Evolutionary conservation across 2,329 filamentous ascomycete genomes (phyloP).

Genomic region (Talaromyces amestolkiae): DNA sequence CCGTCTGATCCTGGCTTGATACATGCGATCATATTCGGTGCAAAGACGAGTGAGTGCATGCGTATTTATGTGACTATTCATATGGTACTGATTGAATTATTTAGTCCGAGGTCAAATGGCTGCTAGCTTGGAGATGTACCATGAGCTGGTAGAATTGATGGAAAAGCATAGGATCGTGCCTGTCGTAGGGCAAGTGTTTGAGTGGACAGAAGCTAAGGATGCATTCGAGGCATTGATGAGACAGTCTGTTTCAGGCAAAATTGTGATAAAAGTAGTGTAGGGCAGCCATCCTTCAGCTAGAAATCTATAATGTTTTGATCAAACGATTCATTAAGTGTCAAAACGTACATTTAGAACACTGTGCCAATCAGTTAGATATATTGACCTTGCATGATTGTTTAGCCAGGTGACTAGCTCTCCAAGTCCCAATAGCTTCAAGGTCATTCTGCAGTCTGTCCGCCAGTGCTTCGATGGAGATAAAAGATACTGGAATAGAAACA

Average conservation of each 20-base stretch:
- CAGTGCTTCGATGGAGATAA: no score
- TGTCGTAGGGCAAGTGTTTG: not conserved
- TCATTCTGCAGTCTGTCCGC: no score
- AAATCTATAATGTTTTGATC: not conserved
- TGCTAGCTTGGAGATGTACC: conserved; percentile 1
- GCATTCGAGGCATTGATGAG: not conserved
- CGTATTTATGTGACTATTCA: not conserved
- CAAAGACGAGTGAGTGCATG: not conserved
- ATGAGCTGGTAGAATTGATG: not conserved
- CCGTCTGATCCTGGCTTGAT: conserved; percentile 1
- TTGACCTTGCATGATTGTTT: no score
- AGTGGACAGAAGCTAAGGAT: not conserved
- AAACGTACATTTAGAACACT: no score
- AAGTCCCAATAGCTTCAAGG: no score
- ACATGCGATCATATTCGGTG: not conserved
- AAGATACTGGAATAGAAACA: not conserved
- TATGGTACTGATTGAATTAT: not conserved
- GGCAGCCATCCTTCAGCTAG: not conserved
- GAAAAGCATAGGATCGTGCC: not conserved
- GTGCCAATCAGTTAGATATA: no score
- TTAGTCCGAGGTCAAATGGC: not conserved
- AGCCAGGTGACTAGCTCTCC: no score
- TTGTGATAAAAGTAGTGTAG: not conserved
- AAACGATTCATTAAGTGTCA: no score
- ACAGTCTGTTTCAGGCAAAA: not conserved